These are phyloP conservation scores for Arxiozyma heterogenica DNA, from an alignment of 1,139 yeast species.

Conservation along the genomic window DNA sequence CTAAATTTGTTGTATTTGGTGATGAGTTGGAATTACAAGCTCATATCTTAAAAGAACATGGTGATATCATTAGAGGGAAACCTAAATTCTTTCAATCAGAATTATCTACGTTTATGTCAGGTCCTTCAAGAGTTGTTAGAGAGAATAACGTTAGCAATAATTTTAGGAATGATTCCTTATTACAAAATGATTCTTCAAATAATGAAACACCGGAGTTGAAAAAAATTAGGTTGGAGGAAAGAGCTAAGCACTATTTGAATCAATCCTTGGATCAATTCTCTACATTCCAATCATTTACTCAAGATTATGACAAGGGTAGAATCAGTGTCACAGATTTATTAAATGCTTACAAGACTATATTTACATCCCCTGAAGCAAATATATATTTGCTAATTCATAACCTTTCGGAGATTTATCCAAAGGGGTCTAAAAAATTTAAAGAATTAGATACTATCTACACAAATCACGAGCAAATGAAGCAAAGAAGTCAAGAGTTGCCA, in stretches of 20 bases:
- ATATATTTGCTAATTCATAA: slow-evolving; percentile 47
- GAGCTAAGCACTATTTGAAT: slow-evolving; percentile 70
- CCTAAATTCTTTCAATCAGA: slow-evolving; percentile 52
- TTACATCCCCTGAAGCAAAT: slow-evolving; percentile 39
- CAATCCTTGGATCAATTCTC: slow-evolving; percentile 42
- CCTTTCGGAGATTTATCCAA: slow-evolving; percentile 46
- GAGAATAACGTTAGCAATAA: slow-evolving; percentile 13
- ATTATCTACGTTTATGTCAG: slow-evolving; percentile 48
- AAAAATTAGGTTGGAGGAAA: slow-evolving; percentile 62
- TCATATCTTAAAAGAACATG: slow-evolving; percentile 81
- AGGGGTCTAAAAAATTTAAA: slow-evolving; percentile 30
- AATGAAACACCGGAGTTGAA: slow-evolving; percentile 39
- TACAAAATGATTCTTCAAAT: slow-evolving; percentile 5
- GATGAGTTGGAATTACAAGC: slow-evolving; percentile 82
- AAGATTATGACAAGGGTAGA: slow-evolving; percentile 39
- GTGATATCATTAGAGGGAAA: slow-evolving; percentile 44
- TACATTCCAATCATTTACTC: slow-evolving; percentile 44
- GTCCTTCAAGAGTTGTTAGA: slow-evolving; percentile 24
- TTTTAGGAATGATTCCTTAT: slow-evolving; percentile 12
- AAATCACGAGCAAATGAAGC: slow-evolving; percentile 22
- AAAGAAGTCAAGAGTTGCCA: slow-evolving; percentile 40
- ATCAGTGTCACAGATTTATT: slow-evolving; percentile 44
- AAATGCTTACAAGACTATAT: slow-evolving; percentile 44
- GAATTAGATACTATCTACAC: slow-evolving; percentile 31
- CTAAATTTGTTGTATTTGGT: slow-evolving; percentile 82